Conservation (phyloP, 208 protist species). For the Leishmania braziliensis region DNA sequence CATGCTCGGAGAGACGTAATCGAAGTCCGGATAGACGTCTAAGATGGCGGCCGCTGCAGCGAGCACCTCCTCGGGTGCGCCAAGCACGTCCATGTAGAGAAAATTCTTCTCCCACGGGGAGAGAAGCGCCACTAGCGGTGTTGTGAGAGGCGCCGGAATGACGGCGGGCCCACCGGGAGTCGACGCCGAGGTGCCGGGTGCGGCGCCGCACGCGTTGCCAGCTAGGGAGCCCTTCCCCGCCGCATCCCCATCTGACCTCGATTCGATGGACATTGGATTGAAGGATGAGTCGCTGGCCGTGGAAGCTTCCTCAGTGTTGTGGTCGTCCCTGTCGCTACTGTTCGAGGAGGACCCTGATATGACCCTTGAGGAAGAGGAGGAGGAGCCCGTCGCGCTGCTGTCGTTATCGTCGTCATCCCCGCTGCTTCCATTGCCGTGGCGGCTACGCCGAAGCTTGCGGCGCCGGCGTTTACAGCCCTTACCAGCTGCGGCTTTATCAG, state of each 20-base stretch:
- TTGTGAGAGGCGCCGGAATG: conserved; percentile 51
- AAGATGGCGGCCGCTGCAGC: conserved; percentile 27
- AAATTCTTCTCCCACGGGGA: conserved; percentile 64
- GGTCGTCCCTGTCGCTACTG: background rate
- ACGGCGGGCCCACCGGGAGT: conserved; percentile 24
- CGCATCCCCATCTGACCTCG: background rate
- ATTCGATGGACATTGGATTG: background rate
- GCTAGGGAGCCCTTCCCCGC: background rate
- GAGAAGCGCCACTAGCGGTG: conserved; percentile 55
- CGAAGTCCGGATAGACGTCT: conserved; percentile 46
- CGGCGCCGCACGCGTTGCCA: background rate
- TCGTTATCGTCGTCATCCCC: background rate
- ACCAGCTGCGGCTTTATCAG: background rate
- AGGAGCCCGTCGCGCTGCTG: conserved; percentile 1
- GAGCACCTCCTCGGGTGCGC: conserved; percentile 33
- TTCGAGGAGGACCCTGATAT: background rate
- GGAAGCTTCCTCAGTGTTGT: conserved; percentile 4
- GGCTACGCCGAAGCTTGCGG: background rate
- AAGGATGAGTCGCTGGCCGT: conserved; percentile 17
- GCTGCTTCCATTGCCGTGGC: conserved; percentile 8
- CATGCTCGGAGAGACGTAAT: conserved; percentile 46
- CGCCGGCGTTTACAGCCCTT: background rate
- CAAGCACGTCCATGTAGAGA: conserved; percentile 66
- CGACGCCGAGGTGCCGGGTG: background rate
- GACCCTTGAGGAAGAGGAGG: background rate